Evolutionary conservation across 768 basidiomycete species (phyloP).

Genomic region (Podaxis sp.): DNA sequence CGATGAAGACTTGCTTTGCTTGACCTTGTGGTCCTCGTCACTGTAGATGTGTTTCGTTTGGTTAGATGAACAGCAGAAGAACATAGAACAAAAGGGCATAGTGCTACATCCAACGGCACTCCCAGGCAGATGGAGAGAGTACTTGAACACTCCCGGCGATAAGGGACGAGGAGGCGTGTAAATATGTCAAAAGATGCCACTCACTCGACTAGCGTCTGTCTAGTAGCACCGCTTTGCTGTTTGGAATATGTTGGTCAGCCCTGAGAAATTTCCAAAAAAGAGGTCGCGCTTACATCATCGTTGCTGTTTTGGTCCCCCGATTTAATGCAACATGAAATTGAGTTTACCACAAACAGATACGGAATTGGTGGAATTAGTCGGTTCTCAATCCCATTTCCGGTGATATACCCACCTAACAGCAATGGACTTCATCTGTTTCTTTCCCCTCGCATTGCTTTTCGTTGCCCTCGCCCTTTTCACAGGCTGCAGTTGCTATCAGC

Average conservation of each 20-base stretch:
- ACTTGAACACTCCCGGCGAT: slow-evolving; percentile 12
- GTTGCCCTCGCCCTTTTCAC: slow-evolving; percentile 38
- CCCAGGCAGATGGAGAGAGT: slow-evolving; percentile 7
- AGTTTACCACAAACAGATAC: neutral
- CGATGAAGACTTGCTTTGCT: slow-evolving; percentile 9
- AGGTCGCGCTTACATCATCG: slow-evolving; percentile 6
- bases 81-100: slow-evolving; percentile 53
- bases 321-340: neutral
- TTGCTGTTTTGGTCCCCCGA: neutral
- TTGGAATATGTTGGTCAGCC: slow-evolving; percentile 1
- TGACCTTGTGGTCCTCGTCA: slow-evolving; percentile 33
- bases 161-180: slow-evolving; percentile 3
- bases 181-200: neutral
- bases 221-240: slow-evolving; percentile 10
- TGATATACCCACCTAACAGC: neutral
- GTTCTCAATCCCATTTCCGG: neutral
- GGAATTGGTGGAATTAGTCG: neutral
- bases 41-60: slow-evolving; percentile 43
- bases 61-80: slow-evolving; percentile 64
- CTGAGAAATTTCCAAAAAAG: neutral
- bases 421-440: slow-evolving; percentile 2
- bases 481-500: slow-evolving; percentile 21
- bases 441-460: slow-evolving; percentile 17
- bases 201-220: slow-evolving; percentile 4
- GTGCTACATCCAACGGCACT: slow-evolving; percentile 31